Evolutionary conservation across 2,329 filamentous ascomycete genomes (phyloP).

Genomic region (Lachnellula cervina): DNA sequence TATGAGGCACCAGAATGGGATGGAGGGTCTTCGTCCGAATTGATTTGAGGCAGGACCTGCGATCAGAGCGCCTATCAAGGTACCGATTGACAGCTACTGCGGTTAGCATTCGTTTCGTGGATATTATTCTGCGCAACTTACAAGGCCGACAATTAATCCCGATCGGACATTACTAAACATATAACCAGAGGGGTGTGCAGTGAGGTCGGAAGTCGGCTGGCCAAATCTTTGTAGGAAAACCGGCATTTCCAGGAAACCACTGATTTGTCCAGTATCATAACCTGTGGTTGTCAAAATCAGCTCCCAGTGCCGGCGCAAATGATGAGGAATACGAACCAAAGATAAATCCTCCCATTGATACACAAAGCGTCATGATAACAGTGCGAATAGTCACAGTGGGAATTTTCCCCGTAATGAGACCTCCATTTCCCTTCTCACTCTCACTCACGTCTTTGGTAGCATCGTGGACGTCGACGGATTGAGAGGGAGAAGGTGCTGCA

Average conservation of each 20-base stretch:
- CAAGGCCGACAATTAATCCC: slow-evolving; percentile 57
- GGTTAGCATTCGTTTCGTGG: slow-evolving; percentile 45
- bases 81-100: slow-evolving; percentile 64
- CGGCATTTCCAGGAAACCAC: slow-evolving; percentile 55
- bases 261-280: slow-evolving; percentile 38
- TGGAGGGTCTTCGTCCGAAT: slow-evolving; percentile 57
- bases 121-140: slow-evolving; percentile 48
- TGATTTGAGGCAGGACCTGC: slow-evolving; percentile 66
- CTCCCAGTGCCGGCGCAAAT: background rate
- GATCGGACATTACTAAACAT: slow-evolving; percentile 55
- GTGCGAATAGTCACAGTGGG: slow-evolving; percentile 18
- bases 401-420: background rate
- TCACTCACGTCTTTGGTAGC: background rate
- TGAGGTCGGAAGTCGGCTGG: slow-evolving; percentile 21
- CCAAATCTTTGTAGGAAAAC: slow-evolving; percentile 55
- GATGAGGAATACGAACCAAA: slow-evolving; percentile 19
- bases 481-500: slow-evolving; percentile 7
- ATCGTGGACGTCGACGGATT: slow-evolving; percentile 4
- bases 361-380: slow-evolving; percentile 20
- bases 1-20: slow-evolving; percentile 47
- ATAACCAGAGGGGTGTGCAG: slow-evolving; percentile 23
- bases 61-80: slow-evolving; percentile 72
- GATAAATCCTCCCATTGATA: slow-evolving; percentile 30
- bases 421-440: slow-evolving; percentile 7
- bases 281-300: background rate